These are phyloP conservation scores for Pseudogymnoascus sp. DNA, from an alignment of 2,329 filamentous ascomycete genomes.

Conservation along the genomic window DNA sequence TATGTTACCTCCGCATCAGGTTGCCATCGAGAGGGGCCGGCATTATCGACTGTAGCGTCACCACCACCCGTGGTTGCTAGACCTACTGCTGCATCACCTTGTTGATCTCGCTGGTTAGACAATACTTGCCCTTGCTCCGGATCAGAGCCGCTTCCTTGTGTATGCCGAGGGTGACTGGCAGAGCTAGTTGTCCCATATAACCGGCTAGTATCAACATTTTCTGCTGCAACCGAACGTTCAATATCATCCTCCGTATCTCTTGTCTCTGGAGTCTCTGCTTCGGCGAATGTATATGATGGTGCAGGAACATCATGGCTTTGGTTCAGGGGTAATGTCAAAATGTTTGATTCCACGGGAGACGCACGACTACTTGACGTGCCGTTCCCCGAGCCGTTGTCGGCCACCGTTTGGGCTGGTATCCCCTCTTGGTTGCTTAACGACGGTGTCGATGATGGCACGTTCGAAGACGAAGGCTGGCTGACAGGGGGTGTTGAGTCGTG, in stretches of 20 bases:
- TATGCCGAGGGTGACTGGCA: not conserved
- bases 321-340: not conserved
- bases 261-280: not conserved
- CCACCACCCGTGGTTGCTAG: not conserved
- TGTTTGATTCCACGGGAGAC: not conserved
- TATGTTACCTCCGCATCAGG: slow-evolving; percentile 73
- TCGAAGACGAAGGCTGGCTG: not conserved
- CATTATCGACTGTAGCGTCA: slow-evolving; percentile 14
- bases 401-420: not conserved
- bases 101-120: not conserved
- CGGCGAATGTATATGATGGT: not conserved
- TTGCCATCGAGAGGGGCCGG: slow-evolving; percentile 73
- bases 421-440: not conserved
- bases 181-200: not conserved
- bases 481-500: not conserved
- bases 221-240: not conserved
- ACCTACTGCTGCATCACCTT: not conserved
- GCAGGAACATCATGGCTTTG: not conserved
- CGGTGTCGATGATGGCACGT: not conserved
- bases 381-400: not conserved
- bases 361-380: not conserved
- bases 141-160: not conserved
- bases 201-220: not conserved
- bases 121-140: not conserved
- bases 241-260: not conserved